Evolutionary conservation across 1,284 basidiomycete genomes (phyloP), one percentile per base, ranked within the genome.

Genomic region (Heterobasidion irregulare): DNA sequence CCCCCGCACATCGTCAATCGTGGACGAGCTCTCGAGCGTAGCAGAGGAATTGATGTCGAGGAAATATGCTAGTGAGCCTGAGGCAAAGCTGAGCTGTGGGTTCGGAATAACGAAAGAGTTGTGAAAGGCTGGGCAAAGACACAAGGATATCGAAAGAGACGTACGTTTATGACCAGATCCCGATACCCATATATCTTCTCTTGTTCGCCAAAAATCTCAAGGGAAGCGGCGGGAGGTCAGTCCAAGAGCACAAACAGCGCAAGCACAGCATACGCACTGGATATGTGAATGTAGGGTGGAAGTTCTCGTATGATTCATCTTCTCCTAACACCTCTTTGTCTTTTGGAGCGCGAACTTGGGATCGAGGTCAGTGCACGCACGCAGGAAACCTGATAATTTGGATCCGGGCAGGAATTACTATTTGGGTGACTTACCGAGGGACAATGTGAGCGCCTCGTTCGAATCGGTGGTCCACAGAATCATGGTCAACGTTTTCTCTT

Each of bases 131-230:
- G 36, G 15, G 41, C 50, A 60, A 10, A 62, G 35, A 19, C 18
- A 26, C 15, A 44, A 49, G 57, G 33, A 55, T 49, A 50, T 36
- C 7, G 48, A 33, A 53, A 35, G 10, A 18, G 45, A 72, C 86
- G 62, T 66, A 95, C 93, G 68, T 95, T 83, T 62, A 97, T 86
- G 36, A 79, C 70, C 54, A 98, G 75, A 64, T 86, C 85, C 59
- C 83, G 79, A 72, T 98, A 99, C 2, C 96, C 96, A 69, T 96
- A 99, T 62, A 99, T 89, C 70, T 88, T 95, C 74, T 99, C 94
- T 55, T 96, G 90, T 64, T 98, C 92, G 53, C 96, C 96, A 67
- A 89, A 98, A 68, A 98, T 94, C 80, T 91, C n/a, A 8, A 36
- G 44, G 6, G 6, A 10, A 47, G 26, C 10, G 33, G 59, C 36